Percentiles rank a stretch among this genome's conserved stretches.
These are phyloP conservation scores for Lactuca saligna DNA, from an alignment of 129 eudicot genomes.

Conservation along the genomic window DNA sequence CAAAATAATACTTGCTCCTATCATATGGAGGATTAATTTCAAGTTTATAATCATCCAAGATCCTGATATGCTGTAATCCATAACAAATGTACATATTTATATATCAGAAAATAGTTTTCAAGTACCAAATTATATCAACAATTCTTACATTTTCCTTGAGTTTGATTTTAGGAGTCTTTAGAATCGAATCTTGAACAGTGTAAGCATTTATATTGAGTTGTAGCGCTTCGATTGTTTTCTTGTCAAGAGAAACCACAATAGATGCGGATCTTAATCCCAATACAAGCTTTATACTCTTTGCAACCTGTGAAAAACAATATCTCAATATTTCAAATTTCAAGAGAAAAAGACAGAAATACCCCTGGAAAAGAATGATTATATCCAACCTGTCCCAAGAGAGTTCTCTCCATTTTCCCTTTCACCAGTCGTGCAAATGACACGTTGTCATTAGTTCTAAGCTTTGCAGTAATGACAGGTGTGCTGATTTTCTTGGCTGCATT, in stretches of 20 bases:
- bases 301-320: slow-evolving; percentile 50
- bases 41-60: slow-evolving; percentile 64
- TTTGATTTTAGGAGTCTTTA: slow-evolving; percentile 54
- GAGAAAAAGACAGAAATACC: not conserved
- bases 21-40: slow-evolving; percentile 54
- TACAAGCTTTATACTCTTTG: slow-evolving; percentile 77
- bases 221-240: slow-evolving; percentile 55
- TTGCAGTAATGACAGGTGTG: slow-evolving; percentile 83
- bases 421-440: slow-evolving; percentile 48
- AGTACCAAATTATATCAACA: slow-evolving; percentile 14
- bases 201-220: slow-evolving; percentile 63
- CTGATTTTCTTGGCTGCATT: slow-evolving; percentile 85
- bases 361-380: not conserved
- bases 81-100: slow-evolving; percentile 7
- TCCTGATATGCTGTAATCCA: slow-evolving; percentile 59
- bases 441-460: slow-evolving; percentile 45
- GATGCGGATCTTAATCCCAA: slow-evolving; percentile 61
- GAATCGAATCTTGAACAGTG: slow-evolving; percentile 64
- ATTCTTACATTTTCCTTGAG: slow-evolving; percentile 57
- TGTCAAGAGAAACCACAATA: slow-evolving; percentile 67
- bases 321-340: not conserved
- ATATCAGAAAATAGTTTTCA: slow-evolving; percentile 11
- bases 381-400: slow-evolving; percentile 78
- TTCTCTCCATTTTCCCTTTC: slow-evolving; percentile 82
- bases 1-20: slow-evolving; percentile 60